Base-by-base conservation (phyloP, 1,139 yeast genomes). In the Saccharomyces hybrid region DNA sequence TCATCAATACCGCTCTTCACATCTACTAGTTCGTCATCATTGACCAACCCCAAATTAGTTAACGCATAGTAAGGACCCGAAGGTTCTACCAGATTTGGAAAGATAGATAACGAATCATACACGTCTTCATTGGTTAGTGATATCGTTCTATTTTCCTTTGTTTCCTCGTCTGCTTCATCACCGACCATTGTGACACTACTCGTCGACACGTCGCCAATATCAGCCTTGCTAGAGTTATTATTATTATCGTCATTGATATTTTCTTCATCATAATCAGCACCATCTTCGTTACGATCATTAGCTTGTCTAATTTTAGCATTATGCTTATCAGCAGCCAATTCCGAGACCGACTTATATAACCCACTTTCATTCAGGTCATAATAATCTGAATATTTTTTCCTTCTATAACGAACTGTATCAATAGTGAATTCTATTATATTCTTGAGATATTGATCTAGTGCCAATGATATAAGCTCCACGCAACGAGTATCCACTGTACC, bases 361-460 rank as follows among this genome's bases (percentile, higher is more conserved):
- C 71, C 70, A 50, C 57, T 65, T 41, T 64, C 67, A 56, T 65
- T 63, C 38, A 69, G 47, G 54, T 68, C 79, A 57, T 69, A 70
- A 59, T 73, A 76, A 50, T 75, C 76, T 27, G 80, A 75, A 61
- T 82, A 82, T 62, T 79, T 80, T 49, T 74, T 73, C 60, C 76
- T 77, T 52, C 88, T 72, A 64, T 81, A 83, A 57, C 85, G 77
- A 2, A 85, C 84, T 1, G 84, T 78, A 63, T 88, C 96, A 48
- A 88, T 80, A 1, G 91, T 82, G 60, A 82, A 81, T 65, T 89
- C 95, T 14, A 93, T 72, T 5, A 93, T 75, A 58, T 81, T 81
- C 62, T 86, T 86, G 57, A 93, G 71, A 70, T 90, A 93, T 47
- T 80, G 76, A 64, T 91, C 97, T 47, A 93, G 73, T 0, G 96